These are phyloP conservation scores for Boletales sp. DNA, from an alignment of 768 basidiomycete genomes.

Conservation along the genomic window DNA sequence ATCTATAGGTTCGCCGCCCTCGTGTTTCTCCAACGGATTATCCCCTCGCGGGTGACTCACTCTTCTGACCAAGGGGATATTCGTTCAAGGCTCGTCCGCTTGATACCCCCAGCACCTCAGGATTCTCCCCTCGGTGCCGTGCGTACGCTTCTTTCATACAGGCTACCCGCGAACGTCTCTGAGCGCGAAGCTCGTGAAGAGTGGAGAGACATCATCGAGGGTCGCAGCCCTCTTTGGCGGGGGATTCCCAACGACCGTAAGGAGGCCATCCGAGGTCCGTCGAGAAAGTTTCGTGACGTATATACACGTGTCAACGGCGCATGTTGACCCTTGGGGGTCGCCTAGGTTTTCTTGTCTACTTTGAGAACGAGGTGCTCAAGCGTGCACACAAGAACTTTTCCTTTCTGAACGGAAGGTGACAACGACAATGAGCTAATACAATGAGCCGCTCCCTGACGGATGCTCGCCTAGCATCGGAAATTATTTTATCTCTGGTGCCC, in stretches of 20 bases:
- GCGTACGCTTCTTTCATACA: constrained; percentile 71
- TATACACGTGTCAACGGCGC: background rate
- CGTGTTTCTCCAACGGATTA: constrained; percentile 11
- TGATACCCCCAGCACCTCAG: constrained; percentile 67
- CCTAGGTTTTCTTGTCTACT: constrained; percentile 87
- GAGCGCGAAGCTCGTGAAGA: constrained; percentile 81
- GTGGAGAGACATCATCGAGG: constrained; percentile 93
- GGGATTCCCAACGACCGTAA: constrained; percentile 88
- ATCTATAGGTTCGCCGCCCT: constrained; percentile 58
- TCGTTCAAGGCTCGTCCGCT: constrained; percentile 81
- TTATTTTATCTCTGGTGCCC: constrained; percentile 86
- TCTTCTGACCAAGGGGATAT: constrained; percentile 61
- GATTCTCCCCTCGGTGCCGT: constrained; percentile 71
- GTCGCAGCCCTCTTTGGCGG: constrained; percentile 72
- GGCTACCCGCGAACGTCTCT: constrained; percentile 64
- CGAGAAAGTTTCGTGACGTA: background rate
- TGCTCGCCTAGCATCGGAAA: constrained; percentile 66
- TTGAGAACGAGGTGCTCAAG: constrained; percentile 83
- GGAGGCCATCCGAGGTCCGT: constrained; percentile 81
- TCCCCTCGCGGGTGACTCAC: constrained; percentile 6
- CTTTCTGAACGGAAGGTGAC: constrained; percentile 83
- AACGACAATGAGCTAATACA: background rate
- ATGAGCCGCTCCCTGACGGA: background rate
- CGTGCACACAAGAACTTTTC: constrained; percentile 93
- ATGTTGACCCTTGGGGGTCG: background rate